phyloP scores from a whole-genome alignment of 306 rosid species.

The Vigna hirtella region DNA sequence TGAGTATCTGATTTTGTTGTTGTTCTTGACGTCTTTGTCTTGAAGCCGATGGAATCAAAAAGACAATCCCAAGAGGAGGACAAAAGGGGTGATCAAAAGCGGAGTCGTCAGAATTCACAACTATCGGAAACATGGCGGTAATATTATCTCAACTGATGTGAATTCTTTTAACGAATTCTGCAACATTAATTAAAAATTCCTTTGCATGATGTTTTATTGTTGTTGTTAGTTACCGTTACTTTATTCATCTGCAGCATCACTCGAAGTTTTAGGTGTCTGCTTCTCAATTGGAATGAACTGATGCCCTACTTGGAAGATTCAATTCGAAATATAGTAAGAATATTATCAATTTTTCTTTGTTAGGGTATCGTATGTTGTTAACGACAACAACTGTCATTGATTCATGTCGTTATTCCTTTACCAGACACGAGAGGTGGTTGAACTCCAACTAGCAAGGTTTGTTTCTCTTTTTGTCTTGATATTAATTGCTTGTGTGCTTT shows the following conservation, averaged over 20 bases:
- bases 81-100: slow-evolving; percentile 17
- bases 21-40: not conserved
- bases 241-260: slow-evolving; percentile 40
- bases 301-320: slow-evolving; percentile 1
- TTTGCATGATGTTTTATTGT: not conserved
- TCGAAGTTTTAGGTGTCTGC: not conserved
- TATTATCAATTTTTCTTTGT: not conserved
- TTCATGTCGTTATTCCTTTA: slow-evolving; percentile 15
- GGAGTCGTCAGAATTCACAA: slow-evolving; percentile 34
- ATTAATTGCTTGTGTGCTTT: not conserved
- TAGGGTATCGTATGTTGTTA: not conserved
- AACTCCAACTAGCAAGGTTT: slow-evolving; percentile 45
- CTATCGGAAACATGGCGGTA: not conserved
- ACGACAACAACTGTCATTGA: not conserved
- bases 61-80: slow-evolving; percentile 26
- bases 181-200: not conserved
- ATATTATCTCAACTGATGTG: not conserved
- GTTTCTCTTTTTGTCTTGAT: slow-evolving; percentile 28
- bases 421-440: slow-evolving; percentile 58
- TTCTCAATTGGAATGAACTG: not conserved
- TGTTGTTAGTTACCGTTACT: slow-evolving; percentile 2
- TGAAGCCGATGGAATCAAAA: slow-evolving; percentile 48
- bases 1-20: not conserved
- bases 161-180: not conserved
- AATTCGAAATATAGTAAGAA: slow-evolving; percentile 40